Evolutionary conservation across 1,284 basidiomycete genomes (phyloP), one percentile per base, ranked within the genome.

Genomic region (Inonotus hispidus): DNA sequence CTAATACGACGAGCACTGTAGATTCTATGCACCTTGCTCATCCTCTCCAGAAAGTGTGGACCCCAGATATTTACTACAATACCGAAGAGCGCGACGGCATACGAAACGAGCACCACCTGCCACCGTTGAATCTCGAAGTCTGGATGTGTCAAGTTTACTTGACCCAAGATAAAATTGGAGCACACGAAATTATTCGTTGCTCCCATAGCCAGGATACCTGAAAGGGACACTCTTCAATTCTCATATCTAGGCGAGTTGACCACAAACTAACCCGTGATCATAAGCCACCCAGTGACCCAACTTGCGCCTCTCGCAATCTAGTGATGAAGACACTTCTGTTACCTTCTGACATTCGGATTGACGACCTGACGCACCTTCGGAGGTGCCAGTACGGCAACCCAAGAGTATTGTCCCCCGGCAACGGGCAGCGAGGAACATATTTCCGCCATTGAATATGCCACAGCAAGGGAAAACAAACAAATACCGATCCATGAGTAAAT

Each of bases 391-490:
- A 56, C 58, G 29, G 52, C 52, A 38, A 63, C 61, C 61, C 61
- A 63, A 8, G 61, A 63, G 29, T 63, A 63, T 46, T 63, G 61
- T 2, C 61, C 61, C 13, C 61, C 61, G 6, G 61, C 57, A 35
- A 63, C 53, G 23, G 61, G 61, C 3, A 56, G 29, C 7, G 61
- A 32, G 21, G 61, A 63, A 21, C 61, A 63, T 32, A 63, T 63
- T 21, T 63, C 61, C 29, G 61, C 61, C 57, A 63, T 59, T 35
- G 62, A 63, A 32, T 63, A 63, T 27, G 62, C 62, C 14, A 63
- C 62, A 39, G 58, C 53, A 13, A 63, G 57, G 16, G 58, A 41
- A 1, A 59, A 39, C 21, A 63, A 13, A 1, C 53, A 63, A 6
- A 63, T 63, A 10, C 39, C 61, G 25, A 63, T 49, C 61, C 61